Evolutionary conservation across 2,329 filamentous ascomycete species (phyloP).

Genomic region (Cryoendolithus antarcticus): DNA sequence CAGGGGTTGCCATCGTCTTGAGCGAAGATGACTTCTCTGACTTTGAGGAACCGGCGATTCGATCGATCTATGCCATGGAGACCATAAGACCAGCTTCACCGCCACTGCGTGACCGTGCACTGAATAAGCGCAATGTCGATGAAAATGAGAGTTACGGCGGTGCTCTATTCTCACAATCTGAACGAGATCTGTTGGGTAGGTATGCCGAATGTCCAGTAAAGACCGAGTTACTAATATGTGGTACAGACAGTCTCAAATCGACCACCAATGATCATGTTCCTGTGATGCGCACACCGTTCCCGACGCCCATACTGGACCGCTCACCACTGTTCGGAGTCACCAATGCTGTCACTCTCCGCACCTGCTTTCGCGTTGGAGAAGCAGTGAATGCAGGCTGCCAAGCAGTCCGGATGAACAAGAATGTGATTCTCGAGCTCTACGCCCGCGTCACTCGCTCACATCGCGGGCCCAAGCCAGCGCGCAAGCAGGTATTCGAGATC

Average conservation of each 20-base stretch:
- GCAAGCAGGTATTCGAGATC: conserved; percentile 52
- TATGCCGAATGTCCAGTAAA: neutral
- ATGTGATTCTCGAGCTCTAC: conserved; percentile 48
- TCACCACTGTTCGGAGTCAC: conserved; percentile 44
- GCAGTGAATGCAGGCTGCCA: conserved; percentile 40
- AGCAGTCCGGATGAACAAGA: conserved; percentile 36
- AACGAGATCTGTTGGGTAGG: conserved; percentile 15
- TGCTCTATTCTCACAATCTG: conserved; percentile 15
- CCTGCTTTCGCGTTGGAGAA: conserved; percentile 53
- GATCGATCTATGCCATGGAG: neutral
- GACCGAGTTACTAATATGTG: neutral
- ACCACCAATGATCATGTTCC: conserved; percentile 17
- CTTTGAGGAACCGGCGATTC: too few species aligned
- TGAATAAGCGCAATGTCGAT: conserved; percentile 20
- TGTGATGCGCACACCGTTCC: conserved; percentile 42
- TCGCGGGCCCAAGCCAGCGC: conserved; percentile 31
- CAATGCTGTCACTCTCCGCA: conserved; percentile 36
- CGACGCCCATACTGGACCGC: conserved; percentile 35
- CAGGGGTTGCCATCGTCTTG: too few species aligned
- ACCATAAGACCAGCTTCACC: conserved; percentile 4
- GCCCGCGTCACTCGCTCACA: conserved; percentile 47
- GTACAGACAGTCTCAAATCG: conserved; percentile 1
- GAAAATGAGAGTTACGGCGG: conserved; percentile 20
- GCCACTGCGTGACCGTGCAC: conserved; percentile 13
- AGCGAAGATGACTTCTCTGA: too few species aligned